A percentile compares a stretch with the other conserved stretches of the same genome.
phyloP scores from a whole-genome alignment of 139 green algal species.

The Chlamydomonas sp. region DNA sequence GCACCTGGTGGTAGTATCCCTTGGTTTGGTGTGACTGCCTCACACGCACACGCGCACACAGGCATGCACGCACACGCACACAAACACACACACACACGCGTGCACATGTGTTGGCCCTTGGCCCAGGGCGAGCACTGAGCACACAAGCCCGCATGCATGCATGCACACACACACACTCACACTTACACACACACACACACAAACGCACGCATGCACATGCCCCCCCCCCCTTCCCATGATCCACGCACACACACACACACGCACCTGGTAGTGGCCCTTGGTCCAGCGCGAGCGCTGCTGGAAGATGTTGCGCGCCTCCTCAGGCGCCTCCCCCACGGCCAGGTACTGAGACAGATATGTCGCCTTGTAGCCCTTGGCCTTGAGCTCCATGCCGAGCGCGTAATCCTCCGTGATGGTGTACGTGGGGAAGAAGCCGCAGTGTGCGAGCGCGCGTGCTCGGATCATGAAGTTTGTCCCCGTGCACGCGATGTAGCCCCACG shows the following conservation, averaged over 20 bases:
- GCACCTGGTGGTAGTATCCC: background rate
- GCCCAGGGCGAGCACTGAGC: no score
- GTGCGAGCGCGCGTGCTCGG: conserved; percentile 41
- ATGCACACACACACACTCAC: no score
- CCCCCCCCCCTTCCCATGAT: no score
- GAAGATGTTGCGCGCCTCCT: conserved; percentile 77
- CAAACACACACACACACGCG: no score
- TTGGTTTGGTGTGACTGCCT: no score
- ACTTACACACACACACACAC: no score
- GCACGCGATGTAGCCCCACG: conserved; percentile 36
- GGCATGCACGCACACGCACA: no score
- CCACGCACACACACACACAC: background rate
- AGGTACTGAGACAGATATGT: conserved; percentile 26
- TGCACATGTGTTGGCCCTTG: no score
- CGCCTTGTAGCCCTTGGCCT: conserved; percentile 17
- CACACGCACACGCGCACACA: no score
- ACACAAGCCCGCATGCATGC: no score
- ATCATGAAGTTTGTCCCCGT: conserved; percentile 68
- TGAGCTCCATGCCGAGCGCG: conserved; percentile 45
- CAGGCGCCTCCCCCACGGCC: conserved; percentile 42
- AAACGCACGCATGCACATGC: no score
- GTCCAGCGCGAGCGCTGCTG: conserved; percentile 75
- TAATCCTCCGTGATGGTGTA: conserved; percentile 25
- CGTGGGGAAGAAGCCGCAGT: conserved; percentile 55
- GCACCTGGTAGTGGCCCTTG: conserved; percentile 72